Conservation (phyloP, 768 basidiomycete species). For the Plicaturopsis crispa region DNA sequence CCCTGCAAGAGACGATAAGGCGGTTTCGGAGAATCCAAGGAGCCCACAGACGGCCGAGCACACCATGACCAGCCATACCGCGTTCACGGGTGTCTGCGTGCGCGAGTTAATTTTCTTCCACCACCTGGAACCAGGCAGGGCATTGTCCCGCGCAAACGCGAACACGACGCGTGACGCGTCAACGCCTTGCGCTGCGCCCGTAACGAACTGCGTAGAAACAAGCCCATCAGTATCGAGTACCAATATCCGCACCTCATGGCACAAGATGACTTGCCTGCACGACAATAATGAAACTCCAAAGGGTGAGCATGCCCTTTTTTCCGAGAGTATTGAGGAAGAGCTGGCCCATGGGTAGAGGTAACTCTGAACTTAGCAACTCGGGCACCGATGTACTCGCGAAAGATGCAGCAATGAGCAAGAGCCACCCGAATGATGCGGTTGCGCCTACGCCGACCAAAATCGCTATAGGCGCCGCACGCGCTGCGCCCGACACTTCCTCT, state of each 20-base stretch:
- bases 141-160: slow-evolving; percentile 68
- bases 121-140: slow-evolving; percentile 63
- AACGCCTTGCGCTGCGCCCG: slow-evolving; percentile 67
- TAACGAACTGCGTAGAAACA: slow-evolving; percentile 42
- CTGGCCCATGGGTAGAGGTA: slow-evolving; percentile 69
- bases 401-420: slow-evolving; percentile 57
- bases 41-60: slow-evolving; percentile 50
- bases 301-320: slow-evolving; percentile 61
- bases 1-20: slow-evolving; percentile 63
- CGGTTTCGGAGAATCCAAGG: slow-evolving; percentile 57
- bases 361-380: slow-evolving; percentile 34
- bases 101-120: slow-evolving; percentile 54
- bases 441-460: slow-evolving; percentile 57
- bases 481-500: slow-evolving; percentile 63
- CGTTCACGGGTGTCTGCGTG: slow-evolving; percentile 67
- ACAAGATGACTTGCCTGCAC: slow-evolving; percentile 34
- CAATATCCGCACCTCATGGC: neutral
- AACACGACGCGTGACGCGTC: slow-evolving; percentile 73
- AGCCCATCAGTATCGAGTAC: neutral
- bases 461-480: slow-evolving; percentile 57
- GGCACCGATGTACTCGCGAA: slow-evolving; percentile 53
- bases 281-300: slow-evolving; percentile 67
- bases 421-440: slow-evolving; percentile 58
- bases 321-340: slow-evolving; percentile 59
- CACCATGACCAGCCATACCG: slow-evolving; percentile 67